Evolutionary conservation across 768 basidiomycete species (phyloP), one percentile per base, ranked within the genome.

Genomic region (Russula brevipes): DNA sequence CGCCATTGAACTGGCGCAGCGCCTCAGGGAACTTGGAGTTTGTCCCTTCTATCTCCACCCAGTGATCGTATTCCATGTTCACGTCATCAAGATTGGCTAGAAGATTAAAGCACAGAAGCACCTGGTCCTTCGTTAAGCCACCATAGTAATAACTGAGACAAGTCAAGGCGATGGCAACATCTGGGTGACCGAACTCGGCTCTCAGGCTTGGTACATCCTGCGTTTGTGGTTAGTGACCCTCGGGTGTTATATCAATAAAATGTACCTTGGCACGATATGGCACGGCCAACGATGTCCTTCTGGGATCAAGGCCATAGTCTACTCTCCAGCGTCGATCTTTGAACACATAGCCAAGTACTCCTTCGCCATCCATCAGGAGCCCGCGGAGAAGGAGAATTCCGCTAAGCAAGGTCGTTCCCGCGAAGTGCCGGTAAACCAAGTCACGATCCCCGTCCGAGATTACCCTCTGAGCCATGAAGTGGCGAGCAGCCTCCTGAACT

Each of bases 101-200:
- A 6, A 75, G 68, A 19, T 76, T 69, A 31, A 84, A 78, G 36
- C 72, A 75, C 2, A 60, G 31, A 30, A 66, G 69, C 4, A 83
- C 58, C 52, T 84, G 80, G 1, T 72, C 59, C 11, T 73, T 61
- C 1, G 69, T 73, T 7, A 83, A 72, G 10, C 83, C 82, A 1
- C 70, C 69, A 53, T 82, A 82, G 55, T 82, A 82, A 59, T 82
- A 83, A 0, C 74, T 74, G 36, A 83, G 69, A 57, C 77, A 82
- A 0, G 82, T 82, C 56, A 83, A 69, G 12, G 72, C 59, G 55
- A 83, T 71, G 0, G 76, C 74, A 6, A 82, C 72, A 30, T 84
- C 82, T 0, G 82, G 82, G 65, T 83, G 82, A 5, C 79, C 80
- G 51, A 83, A 83, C 53, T 83, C 81, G 42, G 81, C 76, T 35